phyloP scores from a whole-genome alignment of 345 rosid species.

The Murraya koenigii region DNA sequence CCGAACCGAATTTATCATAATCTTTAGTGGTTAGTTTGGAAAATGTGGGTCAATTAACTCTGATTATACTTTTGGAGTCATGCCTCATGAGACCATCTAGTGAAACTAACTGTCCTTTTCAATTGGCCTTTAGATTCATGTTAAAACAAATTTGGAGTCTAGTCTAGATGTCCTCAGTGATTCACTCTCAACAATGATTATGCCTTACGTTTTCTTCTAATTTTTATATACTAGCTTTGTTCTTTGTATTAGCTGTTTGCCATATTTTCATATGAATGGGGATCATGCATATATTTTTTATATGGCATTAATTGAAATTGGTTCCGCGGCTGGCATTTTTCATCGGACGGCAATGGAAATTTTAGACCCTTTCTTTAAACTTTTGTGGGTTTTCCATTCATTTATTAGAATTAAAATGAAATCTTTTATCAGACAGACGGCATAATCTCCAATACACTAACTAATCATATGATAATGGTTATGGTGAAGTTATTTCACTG shows the following conservation, averaged over 20 bases:
- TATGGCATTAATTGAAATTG: no score
- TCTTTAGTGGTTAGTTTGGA: not conserved
- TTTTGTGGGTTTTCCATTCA: not conserved
- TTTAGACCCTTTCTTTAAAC: not conserved
- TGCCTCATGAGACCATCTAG: not conserved
- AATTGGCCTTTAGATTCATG: not conserved
- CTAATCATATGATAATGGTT: no score
- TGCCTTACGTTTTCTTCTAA: no score
- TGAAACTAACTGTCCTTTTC: not conserved
- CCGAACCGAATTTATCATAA: no score
- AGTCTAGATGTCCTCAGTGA: not conserved
- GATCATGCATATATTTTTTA: not conserved
- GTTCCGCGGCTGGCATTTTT: not conserved
- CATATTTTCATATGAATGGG: not conserved
- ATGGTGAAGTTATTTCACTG: no score
- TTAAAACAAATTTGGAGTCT: not conserved
- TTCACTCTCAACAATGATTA: not conserved
- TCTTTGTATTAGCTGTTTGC: constrained; percentile 20
- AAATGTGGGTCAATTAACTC: not conserved
- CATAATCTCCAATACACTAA: no score
- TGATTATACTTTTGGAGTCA: not conserved
- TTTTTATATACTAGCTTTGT: not conserved
- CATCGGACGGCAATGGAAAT: not conserved
- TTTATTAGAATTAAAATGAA: no score
- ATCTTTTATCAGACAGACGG: no score